These are phyloP conservation scores for Ceriops zippeliana DNA, from an alignment of 345 rosid genomes.

Conservation along the genomic window DNA sequence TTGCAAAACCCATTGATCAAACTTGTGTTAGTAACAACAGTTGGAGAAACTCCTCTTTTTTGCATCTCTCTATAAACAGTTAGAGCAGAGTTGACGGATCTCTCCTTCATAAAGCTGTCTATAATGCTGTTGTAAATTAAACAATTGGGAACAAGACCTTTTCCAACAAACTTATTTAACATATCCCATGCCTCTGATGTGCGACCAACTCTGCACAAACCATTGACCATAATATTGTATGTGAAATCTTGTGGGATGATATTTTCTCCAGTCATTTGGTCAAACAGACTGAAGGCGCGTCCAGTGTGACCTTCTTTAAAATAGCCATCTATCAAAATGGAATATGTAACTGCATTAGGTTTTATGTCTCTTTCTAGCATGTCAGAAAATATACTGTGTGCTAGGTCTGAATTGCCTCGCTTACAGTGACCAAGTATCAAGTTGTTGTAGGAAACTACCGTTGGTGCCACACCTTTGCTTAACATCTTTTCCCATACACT, in stretches of 20 bases:
- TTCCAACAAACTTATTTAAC: constrained; percentile 42
- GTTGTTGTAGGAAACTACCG: constrained; percentile 55
- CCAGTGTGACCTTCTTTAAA: constrained; percentile 45
- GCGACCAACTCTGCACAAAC: constrained; percentile 59
- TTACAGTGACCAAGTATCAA: constrained; percentile 57
- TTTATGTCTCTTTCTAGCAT: constrained; percentile 49
- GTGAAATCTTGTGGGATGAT: constrained; percentile 52
- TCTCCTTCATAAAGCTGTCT: constrained; percentile 64
- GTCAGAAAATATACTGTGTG: constrained; percentile 37
- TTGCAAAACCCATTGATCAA: constrained; percentile 65
- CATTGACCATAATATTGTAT: constrained; percentile 50
- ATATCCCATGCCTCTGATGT: constrained; percentile 48
- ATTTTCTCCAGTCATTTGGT: constrained; percentile 46
- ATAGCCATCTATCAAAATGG: constrained; percentile 63
- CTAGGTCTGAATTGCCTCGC: constrained; percentile 43
- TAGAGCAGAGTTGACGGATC: constrained; percentile 47
- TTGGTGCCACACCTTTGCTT: constrained; percentile 38
- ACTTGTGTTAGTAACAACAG: constrained; percentile 59
- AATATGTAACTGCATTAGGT: constrained; percentile 56
- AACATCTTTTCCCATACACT: constrained; percentile 58
- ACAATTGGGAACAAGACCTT: constrained; percentile 46
- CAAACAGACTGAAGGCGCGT: constrained; percentile 44
- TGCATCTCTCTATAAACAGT: constrained; percentile 50
- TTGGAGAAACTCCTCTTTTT: constrained; percentile 50
- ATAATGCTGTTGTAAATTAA: constrained; percentile 59